A percentile compares a stretch with the other conserved stretches of the same genome.
phyloP scores from a whole-genome alignment of 1,284 basidiomycete species.

The Malassezia yamatoensis region DNA sequence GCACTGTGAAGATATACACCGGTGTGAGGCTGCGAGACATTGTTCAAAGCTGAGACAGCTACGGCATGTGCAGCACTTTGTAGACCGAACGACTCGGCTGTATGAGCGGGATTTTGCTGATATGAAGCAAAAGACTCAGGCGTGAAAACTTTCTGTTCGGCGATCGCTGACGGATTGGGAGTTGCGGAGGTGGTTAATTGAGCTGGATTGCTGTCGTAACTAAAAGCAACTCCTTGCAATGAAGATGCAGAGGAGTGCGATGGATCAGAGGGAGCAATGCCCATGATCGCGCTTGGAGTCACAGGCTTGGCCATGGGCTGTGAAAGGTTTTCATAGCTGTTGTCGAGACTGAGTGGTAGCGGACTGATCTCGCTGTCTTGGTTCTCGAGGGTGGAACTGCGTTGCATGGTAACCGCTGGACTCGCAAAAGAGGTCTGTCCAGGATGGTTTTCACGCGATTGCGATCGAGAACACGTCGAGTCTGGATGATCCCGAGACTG shows the following conservation, averaged over 20 bases:
- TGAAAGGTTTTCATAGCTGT: not conserved
- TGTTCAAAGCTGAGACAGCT: constrained; percentile 5
- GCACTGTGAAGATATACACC: not conserved
- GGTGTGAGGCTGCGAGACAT: constrained; percentile 4
- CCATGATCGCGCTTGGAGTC: constrained; percentile 44
- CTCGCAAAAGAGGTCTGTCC: not conserved
- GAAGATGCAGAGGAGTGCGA: not conserved
- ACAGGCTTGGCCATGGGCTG: constrained; percentile 24
- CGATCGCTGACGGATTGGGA: no score
- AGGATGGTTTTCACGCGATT: not conserved
- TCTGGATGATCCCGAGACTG: not conserved
- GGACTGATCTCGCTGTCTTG: constrained; percentile 15
- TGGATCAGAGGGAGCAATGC: constrained; percentile 19
- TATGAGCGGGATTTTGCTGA: no score
- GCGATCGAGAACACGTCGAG: not conserved
- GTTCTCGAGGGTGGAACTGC: not conserved
- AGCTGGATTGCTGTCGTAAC: not conserved
- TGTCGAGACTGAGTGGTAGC: constrained; percentile 34
- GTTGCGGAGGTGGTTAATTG: no score
- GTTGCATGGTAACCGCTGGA: not conserved
- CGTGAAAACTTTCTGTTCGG: no score
- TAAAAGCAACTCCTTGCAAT: not conserved
- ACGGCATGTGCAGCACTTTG: constrained; percentile 8
- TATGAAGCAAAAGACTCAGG: no score
- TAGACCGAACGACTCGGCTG: constrained; percentile 13